phyloP scores from a whole-genome alignment of 1,284 basidiomycete species.

The Leccinum fallax region DNA sequence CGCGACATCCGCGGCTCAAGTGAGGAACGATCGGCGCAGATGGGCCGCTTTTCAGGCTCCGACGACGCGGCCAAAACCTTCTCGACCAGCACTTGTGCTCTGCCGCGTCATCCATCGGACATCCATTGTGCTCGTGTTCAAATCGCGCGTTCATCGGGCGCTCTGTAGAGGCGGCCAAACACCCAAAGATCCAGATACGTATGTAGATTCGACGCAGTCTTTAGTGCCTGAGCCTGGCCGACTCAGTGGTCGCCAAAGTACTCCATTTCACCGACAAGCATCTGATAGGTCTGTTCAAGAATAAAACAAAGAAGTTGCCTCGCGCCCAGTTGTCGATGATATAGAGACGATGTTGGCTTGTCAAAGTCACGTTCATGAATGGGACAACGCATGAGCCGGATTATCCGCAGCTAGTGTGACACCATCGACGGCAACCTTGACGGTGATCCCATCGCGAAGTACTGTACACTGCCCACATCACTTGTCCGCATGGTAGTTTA shows the following conservation, averaged over 20 bases:
- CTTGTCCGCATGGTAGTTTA: background rate
- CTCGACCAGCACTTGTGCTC: too few relatives aligned
- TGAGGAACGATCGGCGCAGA: too few relatives aligned
- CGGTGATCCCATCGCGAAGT: constrained; percentile 8
- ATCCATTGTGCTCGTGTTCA: too few relatives aligned
- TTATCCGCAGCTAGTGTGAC: constrained; percentile 1
- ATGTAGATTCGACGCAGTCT: too few relatives aligned
- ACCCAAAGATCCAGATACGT: too few relatives aligned
- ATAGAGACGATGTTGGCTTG: constrained; percentile 11
- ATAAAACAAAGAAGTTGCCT: background rate
- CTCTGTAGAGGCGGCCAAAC: background rate
- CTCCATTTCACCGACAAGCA: background rate
- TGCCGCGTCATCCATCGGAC: too few relatives aligned
- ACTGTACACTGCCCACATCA: constrained; percentile 1
- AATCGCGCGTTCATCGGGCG: too few relatives aligned
- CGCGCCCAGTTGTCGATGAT: constrained; percentile 4
- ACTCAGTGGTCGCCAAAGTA: background rate
- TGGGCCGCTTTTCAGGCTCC: too few relatives aligned
- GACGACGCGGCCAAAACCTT: too few relatives aligned
- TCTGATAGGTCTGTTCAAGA: background rate
- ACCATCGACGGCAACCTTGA: constrained; percentile 3
- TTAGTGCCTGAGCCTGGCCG: too few relatives aligned
- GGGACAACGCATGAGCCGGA: constrained; percentile 9
- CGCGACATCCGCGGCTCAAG: too few relatives aligned
- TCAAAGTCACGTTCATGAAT: constrained; percentile 8